Evolutionary conservation across 495 filamentous ascomycete species (phyloP).

Genomic region (Collariella sp.): DNA sequence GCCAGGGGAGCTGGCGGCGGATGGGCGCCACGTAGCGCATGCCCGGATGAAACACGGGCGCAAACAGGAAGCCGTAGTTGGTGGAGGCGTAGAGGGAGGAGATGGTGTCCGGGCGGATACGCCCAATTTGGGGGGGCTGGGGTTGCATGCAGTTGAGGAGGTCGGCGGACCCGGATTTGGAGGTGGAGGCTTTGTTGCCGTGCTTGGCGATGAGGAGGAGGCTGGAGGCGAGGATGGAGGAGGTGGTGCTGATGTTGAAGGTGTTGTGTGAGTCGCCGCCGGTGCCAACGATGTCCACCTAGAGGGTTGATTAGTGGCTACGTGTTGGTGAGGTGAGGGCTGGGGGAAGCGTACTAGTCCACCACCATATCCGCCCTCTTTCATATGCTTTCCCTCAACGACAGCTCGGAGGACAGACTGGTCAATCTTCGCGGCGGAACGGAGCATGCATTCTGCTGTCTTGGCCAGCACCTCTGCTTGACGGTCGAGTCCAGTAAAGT

Average conservation of each 20-base stretch:
- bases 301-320: slow-evolving; percentile 3
- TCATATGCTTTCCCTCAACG: slow-evolving; percentile 46
- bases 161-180: slow-evolving; percentile 90
- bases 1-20: slow-evolving; percentile 73
- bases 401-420: slow-evolving; percentile 25
- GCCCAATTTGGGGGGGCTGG: slow-evolving; percentile 58
- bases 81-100: slow-evolving; percentile 58
- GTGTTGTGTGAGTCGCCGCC: slow-evolving; percentile 95
- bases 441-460: slow-evolving; percentile 59
- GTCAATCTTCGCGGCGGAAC: slow-evolving; percentile 45
- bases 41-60: slow-evolving; percentile 89
- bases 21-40: slow-evolving; percentile 81
- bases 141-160: slow-evolving; percentile 66
- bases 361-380: slow-evolving; percentile 61
- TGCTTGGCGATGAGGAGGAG: slow-evolving; percentile 83
- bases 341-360: slow-evolving; percentile 47
- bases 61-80: slow-evolving; percentile 95
- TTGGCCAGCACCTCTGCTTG: slow-evolving; percentile 69
- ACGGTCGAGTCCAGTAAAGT: slow-evolving; percentile 75
- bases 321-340: background rate
- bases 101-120: slow-evolving; percentile 62
- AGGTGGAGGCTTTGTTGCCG: slow-evolving; percentile 92
- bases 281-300: slow-evolving; percentile 97
- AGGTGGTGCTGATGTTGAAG: slow-evolving; percentile 93
- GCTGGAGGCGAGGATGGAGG: slow-evolving; percentile 83